These are phyloP conservation scores for Massarina eburnea DNA, from an alignment of 2,329 filamentous ascomycete genomes.

Conservation along the genomic window DNA sequence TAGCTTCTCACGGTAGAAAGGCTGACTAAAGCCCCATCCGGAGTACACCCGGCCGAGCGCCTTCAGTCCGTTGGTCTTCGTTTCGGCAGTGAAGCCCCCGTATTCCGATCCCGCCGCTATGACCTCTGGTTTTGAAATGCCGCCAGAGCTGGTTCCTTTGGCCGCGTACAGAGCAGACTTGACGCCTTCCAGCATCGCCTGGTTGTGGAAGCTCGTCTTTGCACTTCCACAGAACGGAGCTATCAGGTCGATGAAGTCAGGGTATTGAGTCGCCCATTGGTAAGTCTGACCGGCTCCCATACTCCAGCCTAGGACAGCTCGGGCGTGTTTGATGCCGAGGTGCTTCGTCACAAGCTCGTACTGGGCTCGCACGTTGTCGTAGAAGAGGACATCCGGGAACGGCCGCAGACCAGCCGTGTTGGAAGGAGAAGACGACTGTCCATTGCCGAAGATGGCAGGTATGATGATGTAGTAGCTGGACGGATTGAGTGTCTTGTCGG, in stretches of 20 bases:
- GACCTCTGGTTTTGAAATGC: constrained; percentile 40
- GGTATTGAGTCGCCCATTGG: constrained; percentile 65
- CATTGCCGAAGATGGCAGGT: constrained; percentile 68
- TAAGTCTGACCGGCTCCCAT: constrained; percentile 71
- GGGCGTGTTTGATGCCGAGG: constrained; percentile 61
- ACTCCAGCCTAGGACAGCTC: constrained; percentile 67
- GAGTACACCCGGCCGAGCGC: constrained; percentile 76
- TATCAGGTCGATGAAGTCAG: constrained; percentile 65
- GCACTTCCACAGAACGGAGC: constrained; percentile 69
- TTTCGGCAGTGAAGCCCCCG: constrained; percentile 55
- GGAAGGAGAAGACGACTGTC: constrained; percentile 68
- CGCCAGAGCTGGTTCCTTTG: constrained; percentile 57
- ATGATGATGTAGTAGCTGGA: constrained; percentile 69
- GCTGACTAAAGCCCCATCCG: constrained; percentile 78
- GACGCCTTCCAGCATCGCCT: constrained; percentile 68
- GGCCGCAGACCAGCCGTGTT: constrained; percentile 58
- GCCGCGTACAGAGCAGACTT: constrained; percentile 62
- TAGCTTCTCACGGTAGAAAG: constrained; percentile 74
- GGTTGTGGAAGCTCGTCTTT: constrained; percentile 66
- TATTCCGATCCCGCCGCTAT: constrained; percentile 44
- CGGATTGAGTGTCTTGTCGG: constrained; percentile 65
- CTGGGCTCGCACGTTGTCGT: constrained; percentile 71
- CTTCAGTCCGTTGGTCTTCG: constrained; percentile 62
- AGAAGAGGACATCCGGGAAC: constrained; percentile 65
- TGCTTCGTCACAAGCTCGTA: constrained; percentile 66